These are phyloP conservation scores for Castanopsis chinensis DNA, from an alignment of 306 rosid species.

Conservation along the genomic window DNA sequence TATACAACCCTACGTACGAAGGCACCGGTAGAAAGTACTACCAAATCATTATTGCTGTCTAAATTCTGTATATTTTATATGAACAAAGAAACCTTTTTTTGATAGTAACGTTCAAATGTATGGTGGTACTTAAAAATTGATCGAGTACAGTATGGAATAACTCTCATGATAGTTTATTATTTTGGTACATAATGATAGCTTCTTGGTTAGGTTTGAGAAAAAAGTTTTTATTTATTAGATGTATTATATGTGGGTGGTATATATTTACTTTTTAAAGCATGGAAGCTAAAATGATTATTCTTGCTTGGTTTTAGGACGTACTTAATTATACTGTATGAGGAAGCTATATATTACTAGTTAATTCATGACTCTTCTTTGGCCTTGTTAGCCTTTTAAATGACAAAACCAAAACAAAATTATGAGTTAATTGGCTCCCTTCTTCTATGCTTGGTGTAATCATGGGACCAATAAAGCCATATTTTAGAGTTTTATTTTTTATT, in stretches of 20 bases:
- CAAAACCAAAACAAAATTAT: slow-evolving; percentile 10
- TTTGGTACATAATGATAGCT: not conserved
- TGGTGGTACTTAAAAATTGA: too few species aligned
- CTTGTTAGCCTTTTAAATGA: slow-evolving; percentile 17
- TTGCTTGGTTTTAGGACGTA: slow-evolving; percentile 18
- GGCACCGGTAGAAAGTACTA: not conserved
- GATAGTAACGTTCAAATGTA: too few species aligned
- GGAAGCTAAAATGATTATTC: slow-evolving; percentile 16
- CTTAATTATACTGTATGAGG: slow-evolving; percentile 2
- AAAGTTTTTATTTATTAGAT: not conserved
- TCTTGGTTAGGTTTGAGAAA: not conserved
- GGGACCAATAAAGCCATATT: not conserved
- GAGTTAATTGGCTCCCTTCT: not conserved
- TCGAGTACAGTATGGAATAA: not conserved
- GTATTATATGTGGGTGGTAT: not conserved
- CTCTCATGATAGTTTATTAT: not conserved
- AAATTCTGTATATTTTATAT: not conserved
- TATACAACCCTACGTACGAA: not conserved
- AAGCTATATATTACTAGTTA: not conserved
- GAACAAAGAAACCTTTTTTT: not conserved
- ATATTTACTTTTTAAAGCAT: slow-evolving; percentile 16
- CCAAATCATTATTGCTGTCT: not conserved
- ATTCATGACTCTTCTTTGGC: not conserved
- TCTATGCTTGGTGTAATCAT: not conserved
- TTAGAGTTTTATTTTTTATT: not conserved